Base-by-base conservation (phyloP, 2,329 filamentous ascomycete genomes). In the Aspergillus niger region DNA sequence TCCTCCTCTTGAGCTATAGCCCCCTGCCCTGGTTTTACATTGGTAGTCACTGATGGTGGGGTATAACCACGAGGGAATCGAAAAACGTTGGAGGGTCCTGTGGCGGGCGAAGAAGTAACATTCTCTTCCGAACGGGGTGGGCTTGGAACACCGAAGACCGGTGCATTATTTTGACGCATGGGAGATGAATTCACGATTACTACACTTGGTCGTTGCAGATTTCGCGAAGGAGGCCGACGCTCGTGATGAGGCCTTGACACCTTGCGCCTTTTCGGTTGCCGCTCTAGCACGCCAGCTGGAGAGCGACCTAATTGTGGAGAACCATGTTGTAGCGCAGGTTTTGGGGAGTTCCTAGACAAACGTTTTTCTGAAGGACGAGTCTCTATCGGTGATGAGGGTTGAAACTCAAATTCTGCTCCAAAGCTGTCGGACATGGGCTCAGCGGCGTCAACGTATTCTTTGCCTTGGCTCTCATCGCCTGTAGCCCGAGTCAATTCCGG, bases 241-340 rank as follows among this genome's bases (percentile, higher is more conserved):
- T 43, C 43, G 11, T 66, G 56, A 20, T 56, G 53, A 8, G 62
- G 61, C 58, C 69, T 69, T 17, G 67, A 69, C 20, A 73, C 66
- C 61, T 76, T 80, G 38, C 73, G 72, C 17, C 76, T 72, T 62
- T 80, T 80, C 28, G 65, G 62, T 3, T 64, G 65, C 60, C 67
- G 69, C 11, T 13, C 26, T 13, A 11, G 8, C 22, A 55, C 41
- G 44, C 38, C 56, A 22, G 59, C 36, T 5, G 58, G 44, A 17
- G 62, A 58, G 5, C 57, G 15, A 5, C 52, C 56, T 2, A 26
- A 48, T 47, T 52, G 49, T 28, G 36, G 65, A 32, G 43, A 48
- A 13, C 56, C 51, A 15, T 55, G 62, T 8, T 43, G 41, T 4
- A 15, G 22, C 30, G 17, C 51, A 10, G 26, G 53, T 10, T 52